A percentile compares a stretch with the other conserved stretches of the same genome.
These are phyloP conservation scores for Sphenostylis stenocarpa DNA, from an alignment of 306 rosid genomes.

Conservation along the genomic window DNA sequence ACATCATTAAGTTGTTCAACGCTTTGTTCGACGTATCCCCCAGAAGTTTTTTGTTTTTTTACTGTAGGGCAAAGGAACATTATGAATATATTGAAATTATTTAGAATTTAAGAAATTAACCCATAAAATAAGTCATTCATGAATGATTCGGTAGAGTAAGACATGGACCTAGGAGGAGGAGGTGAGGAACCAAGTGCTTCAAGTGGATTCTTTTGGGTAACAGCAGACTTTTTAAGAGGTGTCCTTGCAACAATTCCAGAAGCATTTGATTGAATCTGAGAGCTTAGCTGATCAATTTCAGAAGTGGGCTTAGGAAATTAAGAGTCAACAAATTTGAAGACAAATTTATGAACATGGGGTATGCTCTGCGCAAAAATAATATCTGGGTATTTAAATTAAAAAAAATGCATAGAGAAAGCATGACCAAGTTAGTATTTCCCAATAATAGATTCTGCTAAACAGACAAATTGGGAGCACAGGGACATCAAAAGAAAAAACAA, in stretches of 20 bases:
- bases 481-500: conserved; percentile 7
- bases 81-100: conserved; percentile 18
- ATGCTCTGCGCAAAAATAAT: neutral
- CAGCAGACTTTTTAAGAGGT: conserved; percentile 59
- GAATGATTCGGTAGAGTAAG: conserved; percentile 3
- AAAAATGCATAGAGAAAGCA: neutral
- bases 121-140: conserved; percentile 2
- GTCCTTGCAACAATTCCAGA: conserved; percentile 51
- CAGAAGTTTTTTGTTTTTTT: conserved; percentile 81
- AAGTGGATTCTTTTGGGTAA: conserved; percentile 80
- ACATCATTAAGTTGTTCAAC: conserved; percentile 88
- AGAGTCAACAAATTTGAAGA: conserved; percentile 16
- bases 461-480: neutral
- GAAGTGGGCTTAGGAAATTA: conserved; percentile 6
- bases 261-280: conserved; percentile 52
- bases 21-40: conserved; percentile 78
- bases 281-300: conserved; percentile 29
- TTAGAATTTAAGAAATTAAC: conserved; percentile 3
- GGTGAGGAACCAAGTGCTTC: conserved; percentile 82
- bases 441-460: neutral
- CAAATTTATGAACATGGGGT: neutral
- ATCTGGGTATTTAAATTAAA: neutral
- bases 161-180: conserved; percentile 63
- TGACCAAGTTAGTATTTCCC: neutral
- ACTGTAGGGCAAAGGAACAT: conserved; percentile 43